Evolutionary conservation across 352 stramenopile species (phyloP).

Genomic region (Pythium pyrilobum): DNA sequence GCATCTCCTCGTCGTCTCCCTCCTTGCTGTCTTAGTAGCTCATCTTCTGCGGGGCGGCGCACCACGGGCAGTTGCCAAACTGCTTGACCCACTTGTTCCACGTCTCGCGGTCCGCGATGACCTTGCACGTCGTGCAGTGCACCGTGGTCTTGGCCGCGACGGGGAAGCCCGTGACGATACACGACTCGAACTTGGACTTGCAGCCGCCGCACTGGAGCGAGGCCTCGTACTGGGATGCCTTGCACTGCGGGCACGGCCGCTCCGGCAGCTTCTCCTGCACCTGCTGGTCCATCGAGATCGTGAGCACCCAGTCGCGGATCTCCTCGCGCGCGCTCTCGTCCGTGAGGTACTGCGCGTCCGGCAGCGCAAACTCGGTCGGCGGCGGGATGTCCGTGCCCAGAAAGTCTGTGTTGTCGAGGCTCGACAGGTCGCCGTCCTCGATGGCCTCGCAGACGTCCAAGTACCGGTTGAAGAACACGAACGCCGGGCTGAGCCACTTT

Average conservation of each 20-base stretch:
- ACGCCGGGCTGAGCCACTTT: slow-evolving; percentile 90
- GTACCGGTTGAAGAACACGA: slow-evolving; percentile 95
- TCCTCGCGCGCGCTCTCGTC: slow-evolving; percentile 88
- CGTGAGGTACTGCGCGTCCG: slow-evolving; percentile 68
- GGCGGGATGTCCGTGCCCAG: slow-evolving; percentile 89
- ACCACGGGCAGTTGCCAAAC: slow-evolving; percentile 80
- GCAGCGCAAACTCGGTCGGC: slow-evolving; percentile 68
- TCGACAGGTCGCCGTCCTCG: slow-evolving; percentile 80
- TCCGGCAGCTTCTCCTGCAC: slow-evolving; percentile 89
- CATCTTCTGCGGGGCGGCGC: slow-evolving; percentile 77
- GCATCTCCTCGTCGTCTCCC: too few species aligned
- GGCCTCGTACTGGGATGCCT: slow-evolving; percentile 87
- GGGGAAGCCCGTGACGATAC: slow-evolving; percentile 90
- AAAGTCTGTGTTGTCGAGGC: slow-evolving; percentile 94
- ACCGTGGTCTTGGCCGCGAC: slow-evolving; percentile 83
- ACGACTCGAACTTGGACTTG: slow-evolving; percentile 72
- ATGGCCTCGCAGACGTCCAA: slow-evolving; percentile 94
- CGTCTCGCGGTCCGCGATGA: slow-evolving; percentile 77
- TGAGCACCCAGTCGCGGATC: slow-evolving; percentile 93
- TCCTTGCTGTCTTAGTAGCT: slow-evolving; percentile 44
- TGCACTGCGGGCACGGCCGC: slow-evolving; percentile 61
- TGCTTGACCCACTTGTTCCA: slow-evolving; percentile 90
- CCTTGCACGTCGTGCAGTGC: slow-evolving; percentile 86
- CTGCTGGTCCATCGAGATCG: slow-evolving; percentile 93
- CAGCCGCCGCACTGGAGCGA: slow-evolving; percentile 72